These are phyloP conservation scores for Volutella citrinella DNA, from an alignment of 2,329 filamentous ascomycete species.

Conservation along the genomic window DNA sequence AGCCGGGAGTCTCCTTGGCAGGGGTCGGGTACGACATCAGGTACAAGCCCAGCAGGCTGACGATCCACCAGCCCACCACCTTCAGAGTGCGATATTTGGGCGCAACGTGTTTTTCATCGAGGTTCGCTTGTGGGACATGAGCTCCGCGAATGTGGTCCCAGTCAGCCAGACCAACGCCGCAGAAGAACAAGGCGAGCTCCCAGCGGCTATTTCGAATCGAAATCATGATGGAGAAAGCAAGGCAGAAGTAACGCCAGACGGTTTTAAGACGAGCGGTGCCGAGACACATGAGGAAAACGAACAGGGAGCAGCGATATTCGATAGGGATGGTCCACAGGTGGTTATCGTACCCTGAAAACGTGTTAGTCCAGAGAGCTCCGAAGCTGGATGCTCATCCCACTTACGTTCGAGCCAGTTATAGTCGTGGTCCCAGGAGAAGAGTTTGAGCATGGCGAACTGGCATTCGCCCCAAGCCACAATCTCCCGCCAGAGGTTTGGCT, in stretches of 20 bases:
- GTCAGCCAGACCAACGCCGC: conserved; percentile 54
- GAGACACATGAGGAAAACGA: conserved; percentile 52
- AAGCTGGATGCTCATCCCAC: conserved; percentile 42
- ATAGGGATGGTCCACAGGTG: conserved; percentile 63
- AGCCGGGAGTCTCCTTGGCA: conserved; percentile 50
- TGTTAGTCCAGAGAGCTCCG: too few species aligned
- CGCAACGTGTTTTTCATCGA: conserved; percentile 21
- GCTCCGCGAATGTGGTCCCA: conserved; percentile 48
- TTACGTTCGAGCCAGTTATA: too few species aligned
- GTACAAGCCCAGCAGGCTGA: conserved; percentile 51
- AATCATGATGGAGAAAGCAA: conserved; percentile 41
- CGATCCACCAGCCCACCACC: conserved; percentile 33
- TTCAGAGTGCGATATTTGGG: conserved; percentile 8
- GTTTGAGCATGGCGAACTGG: conserved; percentile 48
- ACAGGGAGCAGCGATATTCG: conserved; percentile 57
- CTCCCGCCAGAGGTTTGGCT: conserved; percentile 38
- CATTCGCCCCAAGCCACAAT: conserved; percentile 43
- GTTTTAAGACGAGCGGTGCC: conserved; percentile 46
- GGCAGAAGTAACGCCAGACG: conserved; percentile 37
- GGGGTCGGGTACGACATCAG: conserved; percentile 40
- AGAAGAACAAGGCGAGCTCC: conserved; percentile 55
- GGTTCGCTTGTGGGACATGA: conserved; percentile 31
- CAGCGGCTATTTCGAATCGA: conserved; percentile 47
- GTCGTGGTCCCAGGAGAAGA: conserved; percentile 54
- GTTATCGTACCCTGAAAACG: conserved; percentile 44